Conservation (phyloP, 768 basidiomycete genomes). For the Lepiota venenata region DNA sequence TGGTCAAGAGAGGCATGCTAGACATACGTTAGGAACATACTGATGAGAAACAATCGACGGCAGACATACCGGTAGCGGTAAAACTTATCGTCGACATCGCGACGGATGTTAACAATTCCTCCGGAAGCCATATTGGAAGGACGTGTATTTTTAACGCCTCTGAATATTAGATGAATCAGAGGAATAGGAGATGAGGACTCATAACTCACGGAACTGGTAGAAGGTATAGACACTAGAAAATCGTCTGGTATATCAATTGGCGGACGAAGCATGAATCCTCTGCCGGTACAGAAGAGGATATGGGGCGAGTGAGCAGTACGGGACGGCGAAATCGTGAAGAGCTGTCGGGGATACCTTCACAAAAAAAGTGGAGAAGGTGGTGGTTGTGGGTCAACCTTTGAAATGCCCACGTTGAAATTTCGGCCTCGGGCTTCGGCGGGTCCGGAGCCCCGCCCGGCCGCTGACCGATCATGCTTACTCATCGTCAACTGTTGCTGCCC, state of each 20-base stretch:
- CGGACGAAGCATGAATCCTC: conserved; percentile 94
- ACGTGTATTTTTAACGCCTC: conserved; percentile 54
- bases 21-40: conserved; percentile 10
- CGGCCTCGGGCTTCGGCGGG: conserved; percentile 8
- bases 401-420: conserved; percentile 12
- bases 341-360: conserved; percentile 22
- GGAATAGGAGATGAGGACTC: neutral
- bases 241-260: conserved; percentile 70
- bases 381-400: conserved; percentile 9
- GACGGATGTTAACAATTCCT: conserved; percentile 83
- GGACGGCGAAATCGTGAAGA: conserved; percentile 66
- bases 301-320: conserved; percentile 34
- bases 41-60: neutral
- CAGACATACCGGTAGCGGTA: conserved; percentile 81
- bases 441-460: neutral
- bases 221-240: conserved; percentile 49
- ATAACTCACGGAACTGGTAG: conserved; percentile 48
- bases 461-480: neutral
- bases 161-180: neutral
- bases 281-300: conserved; percentile 64
- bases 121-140: conserved; percentile 82
- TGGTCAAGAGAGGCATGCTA: conserved; percentile 92
- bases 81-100: conserved; percentile 96
- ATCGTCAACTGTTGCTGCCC: neutral
- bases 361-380: conserved; percentile 13